Evolutionary conservation across 2,329 filamentous ascomycete species (phyloP).

Genomic region (Penicillium sp.): DNA sequence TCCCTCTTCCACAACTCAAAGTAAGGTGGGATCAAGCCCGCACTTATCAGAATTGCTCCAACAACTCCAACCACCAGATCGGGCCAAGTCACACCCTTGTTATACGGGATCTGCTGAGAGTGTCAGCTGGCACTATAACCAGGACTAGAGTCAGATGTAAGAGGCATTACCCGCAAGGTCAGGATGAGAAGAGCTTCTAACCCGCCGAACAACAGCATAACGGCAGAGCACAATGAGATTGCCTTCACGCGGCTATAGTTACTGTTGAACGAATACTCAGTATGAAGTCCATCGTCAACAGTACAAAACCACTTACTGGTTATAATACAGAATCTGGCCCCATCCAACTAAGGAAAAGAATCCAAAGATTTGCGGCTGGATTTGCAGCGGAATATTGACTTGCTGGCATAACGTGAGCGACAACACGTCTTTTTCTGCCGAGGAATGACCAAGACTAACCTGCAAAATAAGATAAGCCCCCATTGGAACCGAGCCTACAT

Average conservation of each 20-base stretch:
- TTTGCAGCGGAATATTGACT: constrained; percentile 57
- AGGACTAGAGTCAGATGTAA: not conserved
- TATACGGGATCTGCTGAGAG: constrained; percentile 51
- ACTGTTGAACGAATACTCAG: constrained; percentile 15
- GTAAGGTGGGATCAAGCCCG: constrained; percentile 63
- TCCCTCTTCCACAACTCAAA: constrained; percentile 63
- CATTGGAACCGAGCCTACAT: constrained; percentile 49
- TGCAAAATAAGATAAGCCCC: constrained; percentile 56
- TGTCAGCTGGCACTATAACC: not conserved
- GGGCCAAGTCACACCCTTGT: constrained; percentile 56
- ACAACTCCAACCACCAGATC: constrained; percentile 60
- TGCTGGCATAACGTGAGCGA: constrained; percentile 40
- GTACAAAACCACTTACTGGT: constrained; percentile 40
- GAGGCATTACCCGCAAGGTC: constrained; percentile 52
- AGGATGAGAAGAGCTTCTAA: constrained; percentile 60
- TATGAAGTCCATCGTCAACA: not conserved
- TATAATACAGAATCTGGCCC: constrained; percentile 57
- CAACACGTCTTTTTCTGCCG: not conserved
- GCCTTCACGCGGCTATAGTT: constrained; percentile 51
- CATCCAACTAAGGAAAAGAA: constrained; percentile 54
- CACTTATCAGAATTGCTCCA: constrained; percentile 59
- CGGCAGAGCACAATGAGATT: constrained; percentile 42
- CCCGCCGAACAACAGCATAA: constrained; percentile 52
- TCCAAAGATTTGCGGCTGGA: constrained; percentile 58
- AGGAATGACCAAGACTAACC: constrained; percentile 28